A percentile compares a stretch with the other conserved stretches of the same genome.
These are phyloP conservation scores for Hypoxylon trugodes DNA, from an alignment of 495 filamentous ascomycete species.

Conservation along the genomic window DNA sequence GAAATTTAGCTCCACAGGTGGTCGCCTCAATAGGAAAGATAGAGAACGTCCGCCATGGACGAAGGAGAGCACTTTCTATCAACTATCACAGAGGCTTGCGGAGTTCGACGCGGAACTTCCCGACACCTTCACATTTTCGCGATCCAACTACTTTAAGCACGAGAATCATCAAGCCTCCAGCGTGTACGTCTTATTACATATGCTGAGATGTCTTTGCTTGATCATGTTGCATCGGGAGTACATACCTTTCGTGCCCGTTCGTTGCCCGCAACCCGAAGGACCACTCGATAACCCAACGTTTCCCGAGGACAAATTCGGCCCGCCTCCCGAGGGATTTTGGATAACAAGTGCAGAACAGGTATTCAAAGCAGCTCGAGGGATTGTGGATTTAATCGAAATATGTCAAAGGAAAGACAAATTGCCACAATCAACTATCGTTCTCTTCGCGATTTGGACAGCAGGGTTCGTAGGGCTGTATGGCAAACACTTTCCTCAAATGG, in stretches of 20 bases:
- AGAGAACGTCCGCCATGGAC: slow-evolving; percentile 72
- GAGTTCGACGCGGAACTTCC: slow-evolving; percentile 74
- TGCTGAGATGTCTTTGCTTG: slow-evolving; percentile 76
- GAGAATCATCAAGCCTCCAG: slow-evolving; percentile 78
- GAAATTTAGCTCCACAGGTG: slow-evolving; percentile 77
- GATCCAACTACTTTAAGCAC: slow-evolving; percentile 80
- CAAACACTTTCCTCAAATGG: slow-evolving; percentile 80
- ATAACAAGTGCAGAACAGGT: slow-evolving; percentile 75
- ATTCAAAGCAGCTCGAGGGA: slow-evolving; percentile 75
- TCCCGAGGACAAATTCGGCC: slow-evolving; percentile 58
- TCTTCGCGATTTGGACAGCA: slow-evolving; percentile 85
- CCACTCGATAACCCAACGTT: slow-evolving; percentile 78
- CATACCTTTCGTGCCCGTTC: slow-evolving; percentile 81
- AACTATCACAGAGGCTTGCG: slow-evolving; percentile 66
- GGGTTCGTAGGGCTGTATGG: slow-evolving; percentile 76
- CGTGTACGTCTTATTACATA: slow-evolving; percentile 79
- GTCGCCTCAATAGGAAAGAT: slow-evolving; percentile 61
- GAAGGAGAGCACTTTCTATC: slow-evolving; percentile 66
- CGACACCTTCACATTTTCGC: slow-evolving; percentile 72
- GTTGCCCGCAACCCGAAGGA: slow-evolving; percentile 71
- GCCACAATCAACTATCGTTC: slow-evolving; percentile 81
- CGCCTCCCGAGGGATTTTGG: slow-evolving; percentile 70
- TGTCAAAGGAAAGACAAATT: slow-evolving; percentile 72
- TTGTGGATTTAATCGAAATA: slow-evolving; percentile 78
- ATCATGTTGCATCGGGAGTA: slow-evolving; percentile 86